phyloP scores from a whole-genome alignment of 108 stramenopile genomes.

The Discostella stelligeroides region DNA sequence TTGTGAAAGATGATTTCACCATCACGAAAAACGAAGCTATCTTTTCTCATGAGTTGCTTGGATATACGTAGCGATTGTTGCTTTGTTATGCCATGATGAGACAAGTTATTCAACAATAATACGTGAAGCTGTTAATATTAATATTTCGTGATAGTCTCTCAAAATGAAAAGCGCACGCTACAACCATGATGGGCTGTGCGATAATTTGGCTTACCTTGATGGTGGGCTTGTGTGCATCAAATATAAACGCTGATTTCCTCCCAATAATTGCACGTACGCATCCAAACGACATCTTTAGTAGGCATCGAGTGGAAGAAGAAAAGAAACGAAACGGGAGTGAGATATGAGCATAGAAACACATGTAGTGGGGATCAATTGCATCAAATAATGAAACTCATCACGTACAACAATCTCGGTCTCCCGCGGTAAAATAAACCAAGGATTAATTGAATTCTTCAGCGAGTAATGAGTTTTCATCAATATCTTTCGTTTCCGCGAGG shows the following conservation, averaged over 20 bases:
- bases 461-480: conserved; percentile 43
- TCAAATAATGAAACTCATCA: neutral
- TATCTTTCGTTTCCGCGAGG: conserved; percentile 19
- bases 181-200: no score
- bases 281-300: conserved; percentile 32
- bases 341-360: neutral
- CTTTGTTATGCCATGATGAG: no score
- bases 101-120: no score
- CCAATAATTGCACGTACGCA: conserved; percentile 77
- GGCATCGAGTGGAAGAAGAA: neutral
- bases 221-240: conserved; percentile 75
- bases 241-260: conserved; percentile 58
- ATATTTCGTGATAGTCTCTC: neutral
- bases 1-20: conserved; percentile 27
- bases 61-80: conserved; percentile 44
- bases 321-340: neutral
- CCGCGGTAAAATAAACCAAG: conserved; percentile 77
- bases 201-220: conserved; percentile 46
- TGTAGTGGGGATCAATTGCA: neutral
- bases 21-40: conserved; percentile 27
- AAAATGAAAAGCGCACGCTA: neutral
- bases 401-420: conserved; percentile 66
- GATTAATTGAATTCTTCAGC: conserved; percentile 42
- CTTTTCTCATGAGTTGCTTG: conserved; percentile 30
- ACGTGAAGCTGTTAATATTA: conserved; percentile 6